Percentiles rank a stretch among this genome's conserved stretches.
phyloP scores from a whole-genome alignment of 441 rosid species.

The Populus hybrid region DNA sequence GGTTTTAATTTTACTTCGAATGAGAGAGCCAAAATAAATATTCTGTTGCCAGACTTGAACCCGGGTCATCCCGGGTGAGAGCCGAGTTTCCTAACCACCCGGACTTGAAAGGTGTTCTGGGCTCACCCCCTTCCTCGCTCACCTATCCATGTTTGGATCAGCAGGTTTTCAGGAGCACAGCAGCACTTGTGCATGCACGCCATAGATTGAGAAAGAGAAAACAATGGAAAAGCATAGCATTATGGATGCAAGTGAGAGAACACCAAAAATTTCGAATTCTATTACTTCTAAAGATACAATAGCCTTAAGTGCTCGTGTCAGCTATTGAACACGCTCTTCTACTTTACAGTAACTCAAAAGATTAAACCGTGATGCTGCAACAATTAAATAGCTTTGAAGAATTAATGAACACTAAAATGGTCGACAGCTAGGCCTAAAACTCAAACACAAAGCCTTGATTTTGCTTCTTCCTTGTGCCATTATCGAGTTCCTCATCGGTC shows the following conservation, averaged over 20 bases:
- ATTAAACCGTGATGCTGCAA: constrained; percentile 16
- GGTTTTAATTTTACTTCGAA: no score
- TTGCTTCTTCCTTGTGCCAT: constrained; percentile 1
- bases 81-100: no score
- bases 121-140: no score
- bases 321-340: constrained; percentile 9
- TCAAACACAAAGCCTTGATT: constrained; percentile 1
- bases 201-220: no score
- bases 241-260: neutral
- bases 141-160: no score
- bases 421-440: neutral
- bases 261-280: neutral
- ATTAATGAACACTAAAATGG: constrained; percentile 11
- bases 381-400: constrained; percentile 4
- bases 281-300: neutral
- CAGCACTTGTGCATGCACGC: no score
- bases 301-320: neutral
- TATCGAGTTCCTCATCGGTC: constrained; percentile 27
- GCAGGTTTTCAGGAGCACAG: no score
- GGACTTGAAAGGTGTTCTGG: no score
- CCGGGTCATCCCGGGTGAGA: no score
- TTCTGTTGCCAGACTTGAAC: no score
- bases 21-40: no score
- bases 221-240: neutral
- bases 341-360: constrained; percentile 13